Evolutionary conservation across 2,329 filamentous ascomycete species (phyloP), one percentile per base, ranked within the genome.

Genomic region (Colletotrichum cordylinicola): DNA sequence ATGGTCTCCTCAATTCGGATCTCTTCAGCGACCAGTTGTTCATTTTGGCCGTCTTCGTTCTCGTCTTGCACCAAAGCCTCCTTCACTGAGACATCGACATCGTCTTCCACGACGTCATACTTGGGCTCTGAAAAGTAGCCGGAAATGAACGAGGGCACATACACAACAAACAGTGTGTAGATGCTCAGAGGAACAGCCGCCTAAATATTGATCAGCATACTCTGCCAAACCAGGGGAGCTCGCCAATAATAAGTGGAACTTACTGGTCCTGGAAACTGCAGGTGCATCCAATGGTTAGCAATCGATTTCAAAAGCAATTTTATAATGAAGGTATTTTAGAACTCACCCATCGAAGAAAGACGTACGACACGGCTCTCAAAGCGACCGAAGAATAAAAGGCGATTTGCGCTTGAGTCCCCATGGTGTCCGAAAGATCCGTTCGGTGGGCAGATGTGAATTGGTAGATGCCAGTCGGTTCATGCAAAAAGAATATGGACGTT

Each of bases 1-100:
- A 94, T 84, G 1, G 90, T 93, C 82, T 96, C 93, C 72, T 92
- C 82, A 29, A 95, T 86, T 33, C 91, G 89, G 43, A 95, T 85
- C 74, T 92, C 87, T 72, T 90, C 86, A 21, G 86, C 82, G 7
- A 87, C 80, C 33, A 88, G 76, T 29, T 84, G 81, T 37, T 79
- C 79, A 43, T 82, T 78, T 21, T 80, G 78, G 81, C 78, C 78
- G 58, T 82, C 78, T 78, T 86, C 83, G 65, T 86, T 83, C 24
- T 83, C 81, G 79, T 85, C 78, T 8, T 80, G 37, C 21, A 80
- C 78, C 39, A 82, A 21, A 13, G 86, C 87, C 76, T 92, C 88
- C 27, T 86, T 90, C 8, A 92, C 82, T 2, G 84, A 84, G 8
- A 93, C 82, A 70, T 93, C 90, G 27, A 93, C 85, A 77, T 93